These are phyloP conservation scores for Saccharum hybrid DNA, from an alignment of 202 grass and related monocot species.

Conservation along the genomic window DNA sequence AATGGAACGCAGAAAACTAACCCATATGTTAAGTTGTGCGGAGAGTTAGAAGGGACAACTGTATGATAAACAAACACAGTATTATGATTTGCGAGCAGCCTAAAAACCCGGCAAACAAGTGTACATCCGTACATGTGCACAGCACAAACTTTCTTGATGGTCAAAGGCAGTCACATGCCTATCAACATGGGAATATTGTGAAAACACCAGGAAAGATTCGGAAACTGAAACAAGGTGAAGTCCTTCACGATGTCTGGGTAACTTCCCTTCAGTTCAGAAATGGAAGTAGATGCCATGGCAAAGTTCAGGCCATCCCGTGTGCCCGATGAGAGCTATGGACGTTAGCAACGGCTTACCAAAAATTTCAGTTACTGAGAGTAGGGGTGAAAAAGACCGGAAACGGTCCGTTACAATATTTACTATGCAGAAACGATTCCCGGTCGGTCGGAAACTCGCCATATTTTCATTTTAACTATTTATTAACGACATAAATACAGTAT, in stretches of 20 bases:
- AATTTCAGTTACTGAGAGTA: not conserved
- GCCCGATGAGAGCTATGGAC: not conserved
- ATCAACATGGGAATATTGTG: not conserved
- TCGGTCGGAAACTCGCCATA: no score
- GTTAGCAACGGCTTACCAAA: not conserved
- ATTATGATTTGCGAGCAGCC: not conserved
- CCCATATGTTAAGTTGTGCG: not conserved
- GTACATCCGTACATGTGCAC: not conserved
- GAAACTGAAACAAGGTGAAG: slow-evolving; percentile 18
- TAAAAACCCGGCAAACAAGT: not conserved
- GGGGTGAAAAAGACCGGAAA: no score
- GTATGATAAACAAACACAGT: not conserved
- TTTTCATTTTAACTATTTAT: no score
- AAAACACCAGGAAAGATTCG: not conserved
- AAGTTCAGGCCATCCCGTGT: not conserved
- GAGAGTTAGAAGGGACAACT: not conserved
- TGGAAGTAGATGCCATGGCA: not conserved
- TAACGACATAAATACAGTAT: no score
- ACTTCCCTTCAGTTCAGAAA: slow-evolving; percentile 27
- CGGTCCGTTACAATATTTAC: no score
- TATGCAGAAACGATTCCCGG: no score
- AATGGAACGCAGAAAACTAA: not conserved
- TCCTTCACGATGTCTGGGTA: not conserved
- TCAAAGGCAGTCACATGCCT: not conserved
- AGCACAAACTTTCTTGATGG: not conserved